phyloP scores from a whole-genome alignment of 345 rosid species.

The Geranium brycei region DNA sequence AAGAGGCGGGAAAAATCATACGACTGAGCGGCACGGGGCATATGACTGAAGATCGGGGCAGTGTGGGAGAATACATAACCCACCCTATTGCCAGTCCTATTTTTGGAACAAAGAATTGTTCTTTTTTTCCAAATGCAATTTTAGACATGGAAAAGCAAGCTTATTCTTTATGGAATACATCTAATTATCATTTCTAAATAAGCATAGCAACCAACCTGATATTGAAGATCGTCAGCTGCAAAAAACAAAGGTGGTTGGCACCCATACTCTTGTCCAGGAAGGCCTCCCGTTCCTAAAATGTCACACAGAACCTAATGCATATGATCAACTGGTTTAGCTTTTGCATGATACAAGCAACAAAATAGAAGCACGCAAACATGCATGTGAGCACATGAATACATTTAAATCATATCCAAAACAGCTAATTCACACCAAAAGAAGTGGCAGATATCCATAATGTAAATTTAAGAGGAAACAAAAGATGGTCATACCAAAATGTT shows the following conservation, averaged over 20 bases:
- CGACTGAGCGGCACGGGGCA: too few species aligned
- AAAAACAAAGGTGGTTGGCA: slow-evolving; percentile 58
- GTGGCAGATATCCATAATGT: neutral
- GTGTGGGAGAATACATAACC: too few species aligned
- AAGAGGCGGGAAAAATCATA: too few species aligned
- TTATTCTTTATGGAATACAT: neutral
- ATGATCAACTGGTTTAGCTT: neutral
- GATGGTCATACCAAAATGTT: too few species aligned
- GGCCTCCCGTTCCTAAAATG: slow-evolving; percentile 70
- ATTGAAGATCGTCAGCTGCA: slow-evolving; percentile 72
- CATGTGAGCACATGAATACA: neutral
- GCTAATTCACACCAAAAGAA: neutral
- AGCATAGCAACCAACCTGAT: slow-evolving; percentile 42
- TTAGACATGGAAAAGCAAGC: neutral
- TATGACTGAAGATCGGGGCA: too few species aligned
- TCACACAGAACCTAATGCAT: slow-evolving; percentile 67
- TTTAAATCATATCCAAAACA: neutral
- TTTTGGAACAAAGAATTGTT: neutral
- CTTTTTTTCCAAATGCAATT: too few species aligned
- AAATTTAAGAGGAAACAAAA: neutral
- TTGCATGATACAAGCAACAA: neutral
- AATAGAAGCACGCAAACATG: neutral
- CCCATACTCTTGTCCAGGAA: slow-evolving; percentile 53
- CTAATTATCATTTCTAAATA: neutral
- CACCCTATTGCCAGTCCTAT: too few species aligned